These are phyloP conservation scores for Cladosporium sp. DNA, from an alignment of 2,329 filamentous ascomycete species.

Conservation along the genomic window DNA sequence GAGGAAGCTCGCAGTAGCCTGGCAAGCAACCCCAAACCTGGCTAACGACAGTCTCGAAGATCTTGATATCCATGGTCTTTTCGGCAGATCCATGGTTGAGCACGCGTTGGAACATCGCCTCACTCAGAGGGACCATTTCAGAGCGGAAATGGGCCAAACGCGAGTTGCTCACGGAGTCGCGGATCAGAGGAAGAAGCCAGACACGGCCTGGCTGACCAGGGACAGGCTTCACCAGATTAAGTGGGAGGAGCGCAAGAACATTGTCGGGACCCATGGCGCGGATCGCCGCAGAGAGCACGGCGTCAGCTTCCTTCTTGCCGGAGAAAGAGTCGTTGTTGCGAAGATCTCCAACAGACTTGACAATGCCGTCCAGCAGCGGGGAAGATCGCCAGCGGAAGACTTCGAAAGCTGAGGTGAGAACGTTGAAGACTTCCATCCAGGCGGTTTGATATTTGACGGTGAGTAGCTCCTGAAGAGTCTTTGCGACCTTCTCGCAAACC, in stretches of 20 bases:
- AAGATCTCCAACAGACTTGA: conserved; percentile 79
- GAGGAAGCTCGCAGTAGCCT: conserved; percentile 88
- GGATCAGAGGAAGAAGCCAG: conserved; percentile 89
- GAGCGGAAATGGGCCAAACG: conserved; percentile 77
- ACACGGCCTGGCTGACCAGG: conserved; percentile 79
- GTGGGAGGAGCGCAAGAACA: conserved; percentile 74
- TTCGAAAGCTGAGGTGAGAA: conserved; percentile 83
- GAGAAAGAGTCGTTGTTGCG: conserved; percentile 83
- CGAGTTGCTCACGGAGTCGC: conserved; percentile 87
- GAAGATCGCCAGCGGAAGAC: conserved; percentile 78
- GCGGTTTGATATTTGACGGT: conserved; percentile 90
- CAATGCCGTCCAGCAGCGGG: conserved; percentile 70
- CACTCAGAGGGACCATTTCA: conserved; percentile 85
- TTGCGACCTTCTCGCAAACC: conserved; percentile 74
- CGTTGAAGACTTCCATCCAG: conserved; percentile 91
- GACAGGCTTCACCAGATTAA: conserved; percentile 77
- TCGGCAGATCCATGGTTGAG: conserved; percentile 75
- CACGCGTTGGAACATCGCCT: conserved; percentile 83
- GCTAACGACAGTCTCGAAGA: conserved; percentile 92
- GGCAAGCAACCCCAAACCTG: conserved; percentile 94
- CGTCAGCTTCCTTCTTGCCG: conserved; percentile 92
- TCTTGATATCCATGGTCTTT: conserved; percentile 95
- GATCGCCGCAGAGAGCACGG: conserved; percentile 82
- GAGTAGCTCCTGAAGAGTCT: conserved; percentile 67
- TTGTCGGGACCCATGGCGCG: conserved; percentile 84